Evolutionary conservation across 2,329 filamentous ascomycete genomes (phyloP).

Genomic region (Penicillium sp.): DNA sequence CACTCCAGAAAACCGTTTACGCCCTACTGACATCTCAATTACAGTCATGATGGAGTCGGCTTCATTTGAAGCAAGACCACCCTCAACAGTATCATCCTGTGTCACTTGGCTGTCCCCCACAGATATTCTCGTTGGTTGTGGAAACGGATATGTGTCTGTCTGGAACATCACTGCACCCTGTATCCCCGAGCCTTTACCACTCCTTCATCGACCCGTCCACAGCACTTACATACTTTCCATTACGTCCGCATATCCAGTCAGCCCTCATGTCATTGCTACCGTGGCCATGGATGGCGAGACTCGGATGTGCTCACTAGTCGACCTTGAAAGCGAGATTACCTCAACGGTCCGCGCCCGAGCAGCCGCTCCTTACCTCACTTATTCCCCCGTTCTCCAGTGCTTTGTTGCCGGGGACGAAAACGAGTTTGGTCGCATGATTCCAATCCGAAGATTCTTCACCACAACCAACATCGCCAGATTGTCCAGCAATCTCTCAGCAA

Average conservation of each 20-base stretch:
- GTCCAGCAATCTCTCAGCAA: slow-evolving; percentile 35
- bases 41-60: slow-evolving; percentile 48
- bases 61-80: slow-evolving; percentile 54
- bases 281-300: slow-evolving; percentile 58
- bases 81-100: slow-evolving; percentile 57
- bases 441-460: slow-evolving; percentile 56
- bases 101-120: slow-evolving; percentile 59
- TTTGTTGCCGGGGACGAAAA: slow-evolving; percentile 59
- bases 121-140: slow-evolving; percentile 57
- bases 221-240: slow-evolving; percentile 42
- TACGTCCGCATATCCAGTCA: slow-evolving; percentile 54
- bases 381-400: slow-evolving; percentile 58
- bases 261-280: slow-evolving; percentile 55
- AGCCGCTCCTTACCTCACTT: slow-evolving; percentile 52
- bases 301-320: slow-evolving; percentile 56
- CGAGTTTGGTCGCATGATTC: slow-evolving; percentile 51
- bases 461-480: slow-evolving; percentile 53
- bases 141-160: slow-evolving; percentile 59
- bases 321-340: slow-evolving; percentile 48
- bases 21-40: slow-evolving; percentile 1
- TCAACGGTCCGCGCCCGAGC: slow-evolving; percentile 53
- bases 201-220: slow-evolving; percentile 40
- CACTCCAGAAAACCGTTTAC: background rate
- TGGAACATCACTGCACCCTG: slow-evolving; percentile 47
- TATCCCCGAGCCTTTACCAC: slow-evolving; percentile 29